Conservation (phyloP, 1,284 basidiomycete genomes). For the Sporisorium exsertum region DNA sequence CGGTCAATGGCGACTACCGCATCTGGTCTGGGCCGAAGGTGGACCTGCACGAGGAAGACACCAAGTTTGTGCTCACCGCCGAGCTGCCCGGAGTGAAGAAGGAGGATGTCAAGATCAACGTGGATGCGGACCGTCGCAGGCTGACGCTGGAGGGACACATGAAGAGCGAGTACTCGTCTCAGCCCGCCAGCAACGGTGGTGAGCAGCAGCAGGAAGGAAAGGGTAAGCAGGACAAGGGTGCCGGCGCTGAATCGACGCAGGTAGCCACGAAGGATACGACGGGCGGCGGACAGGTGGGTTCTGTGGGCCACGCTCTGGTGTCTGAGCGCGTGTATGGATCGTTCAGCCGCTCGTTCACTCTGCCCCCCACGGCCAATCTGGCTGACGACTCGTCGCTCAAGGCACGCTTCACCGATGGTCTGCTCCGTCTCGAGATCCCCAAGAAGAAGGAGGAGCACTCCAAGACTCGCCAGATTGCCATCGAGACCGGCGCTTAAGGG, state of each 20-base stretch:
- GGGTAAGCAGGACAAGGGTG: conserved; percentile 6
- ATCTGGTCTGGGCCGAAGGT: conserved; percentile 48
- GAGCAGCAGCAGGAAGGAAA: neutral
- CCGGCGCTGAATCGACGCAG: conserved; percentile 21
- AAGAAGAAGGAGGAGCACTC: conserved; percentile 56
- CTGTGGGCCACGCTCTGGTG: conserved; percentile 42
- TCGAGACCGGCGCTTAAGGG: conserved; percentile 30
- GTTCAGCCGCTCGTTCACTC: conserved; percentile 56
- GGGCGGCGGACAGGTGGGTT: conserved; percentile 21
- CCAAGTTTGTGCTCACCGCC: conserved; percentile 45
- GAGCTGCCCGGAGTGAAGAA: conserved; percentile 56
- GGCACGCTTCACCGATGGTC: conserved; percentile 53
- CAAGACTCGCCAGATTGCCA: conserved; percentile 51
- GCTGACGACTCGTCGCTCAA: conserved; percentile 43
- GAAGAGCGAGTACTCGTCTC: conserved; percentile 43
- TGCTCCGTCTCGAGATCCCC: conserved; percentile 55
- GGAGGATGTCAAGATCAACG: conserved; percentile 54
- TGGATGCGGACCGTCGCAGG: conserved; percentile 49
- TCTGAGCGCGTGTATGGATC: conserved; percentile 54
- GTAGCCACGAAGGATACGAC: conserved; percentile 34
- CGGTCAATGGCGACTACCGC: conserved; percentile 31
- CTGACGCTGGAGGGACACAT: conserved; percentile 53
- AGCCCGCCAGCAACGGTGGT: conserved; percentile 14
- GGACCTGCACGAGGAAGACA: conserved; percentile 50
- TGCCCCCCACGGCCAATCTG: conserved; percentile 49